Conservation (phyloP, 768 basidiomycete species). For the Phanerodontia chrysosporium region DNA sequence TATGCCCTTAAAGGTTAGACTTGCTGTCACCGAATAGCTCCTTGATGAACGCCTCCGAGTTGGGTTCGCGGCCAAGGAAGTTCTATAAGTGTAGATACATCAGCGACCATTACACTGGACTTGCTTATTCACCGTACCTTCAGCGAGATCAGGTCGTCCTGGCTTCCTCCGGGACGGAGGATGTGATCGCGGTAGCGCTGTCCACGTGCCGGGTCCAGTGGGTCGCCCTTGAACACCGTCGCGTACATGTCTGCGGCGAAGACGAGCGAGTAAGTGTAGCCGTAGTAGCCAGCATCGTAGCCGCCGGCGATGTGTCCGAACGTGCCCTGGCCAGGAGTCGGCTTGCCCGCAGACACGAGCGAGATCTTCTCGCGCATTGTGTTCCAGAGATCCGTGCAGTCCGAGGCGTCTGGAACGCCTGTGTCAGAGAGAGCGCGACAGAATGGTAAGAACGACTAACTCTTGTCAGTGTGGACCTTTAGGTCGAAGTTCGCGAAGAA, state of each 20-base stretch:
- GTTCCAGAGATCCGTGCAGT: constrained; percentile 82
- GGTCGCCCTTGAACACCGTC: constrained; percentile 79
- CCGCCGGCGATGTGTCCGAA: constrained; percentile 79
- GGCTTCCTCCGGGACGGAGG: constrained; percentile 66
- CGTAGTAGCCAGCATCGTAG: constrained; percentile 48
- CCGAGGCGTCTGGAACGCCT: constrained; percentile 43
- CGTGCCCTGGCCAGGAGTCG: constrained; percentile 58
- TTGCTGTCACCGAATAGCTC: constrained; percentile 50
- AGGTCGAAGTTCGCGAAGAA: constrained; percentile 83
- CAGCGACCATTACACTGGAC: not conserved
- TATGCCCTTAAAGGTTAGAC: not conserved
- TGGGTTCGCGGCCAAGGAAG: constrained; percentile 74
- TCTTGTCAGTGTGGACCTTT: constrained; percentile 67
- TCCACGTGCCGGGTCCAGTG: constrained; percentile 65
- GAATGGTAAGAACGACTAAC: constrained; percentile 29
- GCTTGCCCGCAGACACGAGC: constrained; percentile 57
- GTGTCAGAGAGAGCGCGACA: not conserved
- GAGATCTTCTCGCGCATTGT: constrained; percentile 65
- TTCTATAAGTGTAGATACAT: constrained; percentile 37
- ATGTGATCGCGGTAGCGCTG: constrained; percentile 73
- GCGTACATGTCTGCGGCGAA: constrained; percentile 59
- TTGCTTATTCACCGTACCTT: constrained; percentile 38
- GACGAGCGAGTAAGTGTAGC: constrained; percentile 66
- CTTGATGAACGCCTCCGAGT: constrained; percentile 69
- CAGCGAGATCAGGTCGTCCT: constrained; percentile 78